Percentiles rank a stretch among this genome's conserved stretches.
phyloP scores from a whole-genome alignment of 495 filamentous ascomycete genomes.

The Aspergillus indologenus region DNA sequence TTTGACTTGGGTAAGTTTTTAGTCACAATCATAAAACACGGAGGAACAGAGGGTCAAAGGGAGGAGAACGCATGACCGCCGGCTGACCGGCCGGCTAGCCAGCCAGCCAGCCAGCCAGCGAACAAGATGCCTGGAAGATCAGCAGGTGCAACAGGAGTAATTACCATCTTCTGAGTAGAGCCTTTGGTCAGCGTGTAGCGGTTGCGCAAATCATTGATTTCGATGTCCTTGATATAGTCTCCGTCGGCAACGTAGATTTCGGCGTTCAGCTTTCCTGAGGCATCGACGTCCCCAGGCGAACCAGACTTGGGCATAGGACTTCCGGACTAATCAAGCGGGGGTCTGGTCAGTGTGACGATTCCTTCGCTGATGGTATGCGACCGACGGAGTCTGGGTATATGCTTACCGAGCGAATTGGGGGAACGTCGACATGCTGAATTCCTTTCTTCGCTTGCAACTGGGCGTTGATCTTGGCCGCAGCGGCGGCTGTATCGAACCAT shows the following conservation, averaged over 20 bases:
- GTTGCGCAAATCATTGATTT: constrained; percentile 96
- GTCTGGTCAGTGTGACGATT: constrained; percentile 23
- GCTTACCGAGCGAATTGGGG: constrained; percentile 70
- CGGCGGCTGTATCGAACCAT: constrained; percentile 60
- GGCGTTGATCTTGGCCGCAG: constrained; percentile 91
- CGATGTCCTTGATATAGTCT: constrained; percentile 96
- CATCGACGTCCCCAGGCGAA: constrained; percentile 46
- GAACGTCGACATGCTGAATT: constrained; percentile 91
- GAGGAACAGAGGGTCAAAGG: constrained; percentile 22
- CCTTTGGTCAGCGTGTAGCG: constrained; percentile 97
- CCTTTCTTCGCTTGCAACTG: constrained; percentile 89
- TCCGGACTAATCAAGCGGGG: constrained; percentile 34
- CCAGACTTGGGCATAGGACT: constrained; percentile 48
- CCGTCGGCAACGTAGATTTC: constrained; percentile 94
- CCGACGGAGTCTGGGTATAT: neutral
- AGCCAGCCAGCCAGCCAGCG: constrained; percentile 30
- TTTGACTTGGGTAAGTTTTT: constrained; percentile 78
- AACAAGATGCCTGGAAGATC: constrained; percentile 64
- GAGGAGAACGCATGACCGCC: constrained; percentile 34
- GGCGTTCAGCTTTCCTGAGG: constrained; percentile 63
- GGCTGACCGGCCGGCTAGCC: constrained; percentile 1
- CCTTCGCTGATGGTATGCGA: neutral
- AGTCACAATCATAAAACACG: constrained; percentile 54
- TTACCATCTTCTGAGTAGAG: constrained; percentile 99
- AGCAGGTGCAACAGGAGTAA: constrained; percentile 74